Evolutionary conservation across 2,329 filamentous ascomycete species (phyloP), one percentile per base, ranked within the genome.

Genomic region (Lomentospora prolificans): DNA sequence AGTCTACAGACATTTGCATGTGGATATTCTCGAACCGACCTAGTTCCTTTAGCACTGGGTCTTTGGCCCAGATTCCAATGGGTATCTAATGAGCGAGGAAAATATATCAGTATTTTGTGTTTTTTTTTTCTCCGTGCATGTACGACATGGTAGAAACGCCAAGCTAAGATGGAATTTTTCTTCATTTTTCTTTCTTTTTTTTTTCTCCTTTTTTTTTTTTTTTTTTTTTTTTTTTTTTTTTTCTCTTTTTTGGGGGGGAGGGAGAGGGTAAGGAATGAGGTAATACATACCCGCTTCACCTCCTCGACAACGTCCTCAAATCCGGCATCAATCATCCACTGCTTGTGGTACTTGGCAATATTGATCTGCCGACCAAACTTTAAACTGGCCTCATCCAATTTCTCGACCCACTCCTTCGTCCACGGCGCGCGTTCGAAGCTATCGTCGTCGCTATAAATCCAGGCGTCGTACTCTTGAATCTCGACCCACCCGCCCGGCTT

Each of bases 1-100:
- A 72, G 50, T 70, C 71, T 2, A 70, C 70, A 14, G 70, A 70
- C 70, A 72, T 72, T 55, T 72, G 69, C 70, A 72, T 72, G 48
- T 73, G 69, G 0, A 66, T 61, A 46, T 67, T 61, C 61, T 72
- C 70, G 52, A 64, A 71, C 0, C 62, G 61, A 36, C 69, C 69
- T 0, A 71, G 59, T 51, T 72, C 69, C 55, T 72, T 71, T 46
- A 72, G 57, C 3, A 59, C 57, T 2, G 65, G 64, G 1, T 71
- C 66, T 53, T 67, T 71, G 31, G 69, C 65, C 69, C 69, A 72
- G 0, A 66, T 64, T 0, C 69, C 69, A 7, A 72, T 69, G 2
- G 69, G 69, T 61, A 71, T 70, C 66, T 72, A 19, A 22, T 39
- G n/a, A 17, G 36, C 2, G 19, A 6, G 3, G 19, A 19, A 41